Percentiles rank a stretch among this genome's conserved stretches.
Evolutionary conservation across 2,329 filamentous ascomycete genomes (phyloP).

Genomic region (Penicillium occitanis): DNA sequence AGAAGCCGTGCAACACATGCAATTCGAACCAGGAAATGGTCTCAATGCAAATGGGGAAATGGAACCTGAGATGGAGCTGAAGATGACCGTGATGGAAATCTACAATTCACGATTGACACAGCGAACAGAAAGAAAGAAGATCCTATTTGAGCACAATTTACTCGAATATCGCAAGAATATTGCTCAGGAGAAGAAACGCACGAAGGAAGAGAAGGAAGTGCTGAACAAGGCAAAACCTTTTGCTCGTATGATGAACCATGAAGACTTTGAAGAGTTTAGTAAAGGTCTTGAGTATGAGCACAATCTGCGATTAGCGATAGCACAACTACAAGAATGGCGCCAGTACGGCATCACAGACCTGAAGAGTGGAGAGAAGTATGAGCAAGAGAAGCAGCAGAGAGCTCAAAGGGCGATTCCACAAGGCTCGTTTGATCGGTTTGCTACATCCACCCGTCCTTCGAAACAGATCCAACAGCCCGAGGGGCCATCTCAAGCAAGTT

Average conservation of each 20-base stretch:
- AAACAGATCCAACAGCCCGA: constrained; percentile 69
- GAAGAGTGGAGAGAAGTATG: constrained; percentile 85
- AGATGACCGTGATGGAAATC: constrained; percentile 97
- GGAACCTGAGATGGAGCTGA: constrained; percentile 95
- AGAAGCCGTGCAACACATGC: constrained; percentile 97
- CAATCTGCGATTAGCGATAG: constrained; percentile 84
- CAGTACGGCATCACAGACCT: constrained; percentile 80
- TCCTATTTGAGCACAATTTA: constrained; percentile 92
- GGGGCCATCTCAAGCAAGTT: constrained; percentile 70
- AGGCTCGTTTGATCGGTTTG: constrained; percentile 82
- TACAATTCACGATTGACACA: constrained; percentile 92
- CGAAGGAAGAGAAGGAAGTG: constrained; percentile 90
- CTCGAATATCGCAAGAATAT: constrained; percentile 92
- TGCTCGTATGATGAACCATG: constrained; percentile 91
- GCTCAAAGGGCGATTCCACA: constrained; percentile 66
- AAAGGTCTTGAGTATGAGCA: constrained; percentile 86
- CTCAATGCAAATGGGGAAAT: constrained; percentile 84
- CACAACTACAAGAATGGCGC: constrained; percentile 92
- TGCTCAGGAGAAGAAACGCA: constrained; percentile 87
- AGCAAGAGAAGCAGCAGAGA: constrained; percentile 78
- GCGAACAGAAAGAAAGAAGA: constrained; percentile 89
- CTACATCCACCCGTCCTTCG: constrained; percentile 63
- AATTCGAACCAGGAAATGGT: constrained; percentile 94
- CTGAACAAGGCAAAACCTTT: constrained; percentile 94
- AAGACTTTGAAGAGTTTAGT: constrained; percentile 83